Percentiles rank a stretch among this genome's conserved stretches.
phyloP scores from a whole-genome alignment of 768 basidiomycete species.

The Cyclocybe cylindracea region DNA sequence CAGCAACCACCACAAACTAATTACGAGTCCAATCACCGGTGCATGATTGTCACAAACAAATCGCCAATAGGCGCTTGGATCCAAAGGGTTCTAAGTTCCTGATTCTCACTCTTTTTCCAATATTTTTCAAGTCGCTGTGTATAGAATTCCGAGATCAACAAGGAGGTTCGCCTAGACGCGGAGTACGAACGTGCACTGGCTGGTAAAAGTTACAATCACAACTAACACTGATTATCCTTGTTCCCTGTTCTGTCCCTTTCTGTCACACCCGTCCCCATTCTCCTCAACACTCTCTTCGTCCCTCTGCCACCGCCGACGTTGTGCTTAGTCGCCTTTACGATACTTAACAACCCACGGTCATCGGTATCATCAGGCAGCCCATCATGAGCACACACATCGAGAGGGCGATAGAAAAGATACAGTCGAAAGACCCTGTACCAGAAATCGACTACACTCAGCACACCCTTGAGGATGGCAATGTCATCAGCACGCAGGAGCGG shows the following conservation, averaged over 20 bases:
- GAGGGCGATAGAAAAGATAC: slow-evolving; percentile 69
- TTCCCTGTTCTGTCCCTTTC: slow-evolving; percentile 22
- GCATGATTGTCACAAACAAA: no score
- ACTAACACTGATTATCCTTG: slow-evolving; percentile 11
- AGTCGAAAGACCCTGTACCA: slow-evolving; percentile 43
- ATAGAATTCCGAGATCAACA: not conserved
- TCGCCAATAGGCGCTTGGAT: no score
- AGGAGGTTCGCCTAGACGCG: not conserved
- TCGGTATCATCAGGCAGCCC: slow-evolving; percentile 15
- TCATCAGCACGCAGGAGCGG: slow-evolving; percentile 91
- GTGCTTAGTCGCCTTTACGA: slow-evolving; percentile 11
- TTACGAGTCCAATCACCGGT: no score
- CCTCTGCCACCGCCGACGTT: slow-evolving; percentile 6
- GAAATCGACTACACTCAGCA: slow-evolving; percentile 92
- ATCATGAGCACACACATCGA: slow-evolving; percentile 57
- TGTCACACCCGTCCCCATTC: slow-evolving; percentile 16
- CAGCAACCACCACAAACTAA: no score
- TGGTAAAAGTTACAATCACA: slow-evolving; percentile 9
- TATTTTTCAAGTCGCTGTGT: not conserved
- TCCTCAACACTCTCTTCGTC: slow-evolving; percentile 4
- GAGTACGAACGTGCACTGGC: slow-evolving; percentile 1
- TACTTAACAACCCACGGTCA: slow-evolving; percentile 5
- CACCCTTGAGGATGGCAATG: slow-evolving; percentile 87
- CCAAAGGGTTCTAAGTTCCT: no score
- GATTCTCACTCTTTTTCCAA: not conserved